Conservation (phyloP, 139 green algal species). For the Trebouxia sp. region DNA sequence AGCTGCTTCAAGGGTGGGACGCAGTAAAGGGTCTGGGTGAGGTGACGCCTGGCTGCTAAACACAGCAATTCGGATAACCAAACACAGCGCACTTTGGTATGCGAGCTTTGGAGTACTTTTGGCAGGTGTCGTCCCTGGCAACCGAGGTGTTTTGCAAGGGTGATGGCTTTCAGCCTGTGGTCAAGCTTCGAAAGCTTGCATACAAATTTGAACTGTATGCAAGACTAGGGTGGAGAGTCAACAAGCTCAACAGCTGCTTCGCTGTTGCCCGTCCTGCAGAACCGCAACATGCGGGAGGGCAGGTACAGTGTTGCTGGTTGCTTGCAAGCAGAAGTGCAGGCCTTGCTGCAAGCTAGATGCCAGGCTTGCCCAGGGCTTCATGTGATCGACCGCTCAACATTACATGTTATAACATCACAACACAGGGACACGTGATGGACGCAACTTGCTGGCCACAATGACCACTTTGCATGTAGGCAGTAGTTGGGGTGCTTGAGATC, state of each 20-base stretch:
- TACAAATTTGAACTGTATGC: neutral
- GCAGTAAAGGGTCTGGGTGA: neutral
- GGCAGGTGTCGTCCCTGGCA: constrained; percentile 9
- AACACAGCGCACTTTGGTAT: too few species aligned
- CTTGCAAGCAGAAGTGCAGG: too few species aligned
- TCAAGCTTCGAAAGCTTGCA: neutral
- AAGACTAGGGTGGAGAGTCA: neutral
- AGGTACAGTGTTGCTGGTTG: neutral
- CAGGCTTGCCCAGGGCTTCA: too few species aligned
- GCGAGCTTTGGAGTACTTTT: too few species aligned
- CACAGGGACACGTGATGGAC: too few species aligned
- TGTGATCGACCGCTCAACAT: too few species aligned
- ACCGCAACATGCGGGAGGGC: neutral
- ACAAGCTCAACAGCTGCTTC: neutral
- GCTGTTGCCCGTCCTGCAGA: neutral
- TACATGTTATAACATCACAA: neutral
- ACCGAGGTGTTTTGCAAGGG: neutral
- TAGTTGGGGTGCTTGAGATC: neutral
- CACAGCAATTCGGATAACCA: too few species aligned
- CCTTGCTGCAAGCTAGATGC: too few species aligned
- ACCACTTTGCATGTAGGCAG: neutral
- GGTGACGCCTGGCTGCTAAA: too few species aligned
- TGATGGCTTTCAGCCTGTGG: neutral
- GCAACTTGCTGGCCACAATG: too few species aligned
- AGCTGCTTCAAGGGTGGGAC: neutral